phyloP scores from a whole-genome alignment of 2,329 filamentous ascomycete species.

The Aspergillus cejpii region DNA sequence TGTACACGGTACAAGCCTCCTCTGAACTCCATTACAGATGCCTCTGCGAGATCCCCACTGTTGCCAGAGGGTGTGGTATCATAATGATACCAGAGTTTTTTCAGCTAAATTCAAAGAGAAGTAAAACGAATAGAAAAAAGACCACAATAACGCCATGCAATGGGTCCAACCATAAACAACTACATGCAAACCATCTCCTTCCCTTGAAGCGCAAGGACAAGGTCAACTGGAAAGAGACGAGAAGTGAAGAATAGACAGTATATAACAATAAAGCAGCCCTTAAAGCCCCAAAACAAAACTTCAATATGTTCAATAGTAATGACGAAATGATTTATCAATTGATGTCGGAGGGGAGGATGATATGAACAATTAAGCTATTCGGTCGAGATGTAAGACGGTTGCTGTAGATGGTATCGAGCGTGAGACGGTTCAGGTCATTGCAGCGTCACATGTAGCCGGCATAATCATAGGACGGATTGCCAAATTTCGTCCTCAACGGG shows the following conservation, averaged over 20 bases:
- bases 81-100: no score
- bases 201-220: neutral
- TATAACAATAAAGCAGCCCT: neutral
- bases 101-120: neutral
- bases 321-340: no score
- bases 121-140: neutral
- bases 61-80: no score
- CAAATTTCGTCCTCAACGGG: conserved; percentile 24
- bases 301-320: no score
- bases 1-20: neutral
- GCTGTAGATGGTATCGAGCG: neutral
- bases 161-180: neutral
- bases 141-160: neutral
- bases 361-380: neutral
- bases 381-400: conserved; percentile 1
- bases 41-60: no score
- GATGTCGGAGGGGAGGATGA: neutral
- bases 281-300: neutral
- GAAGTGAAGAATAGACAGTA: neutral
- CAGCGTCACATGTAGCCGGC: conserved; percentile 19
- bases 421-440: conserved; percentile 18
- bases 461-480: conserved; percentile 27
- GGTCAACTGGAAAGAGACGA: neutral
- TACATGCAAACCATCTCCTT: neutral
- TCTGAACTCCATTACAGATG: no score